These are phyloP conservation scores for Fraxinus sp. DNA, from an alignment of 305 asterid genomes.

Conservation along the genomic window DNA sequence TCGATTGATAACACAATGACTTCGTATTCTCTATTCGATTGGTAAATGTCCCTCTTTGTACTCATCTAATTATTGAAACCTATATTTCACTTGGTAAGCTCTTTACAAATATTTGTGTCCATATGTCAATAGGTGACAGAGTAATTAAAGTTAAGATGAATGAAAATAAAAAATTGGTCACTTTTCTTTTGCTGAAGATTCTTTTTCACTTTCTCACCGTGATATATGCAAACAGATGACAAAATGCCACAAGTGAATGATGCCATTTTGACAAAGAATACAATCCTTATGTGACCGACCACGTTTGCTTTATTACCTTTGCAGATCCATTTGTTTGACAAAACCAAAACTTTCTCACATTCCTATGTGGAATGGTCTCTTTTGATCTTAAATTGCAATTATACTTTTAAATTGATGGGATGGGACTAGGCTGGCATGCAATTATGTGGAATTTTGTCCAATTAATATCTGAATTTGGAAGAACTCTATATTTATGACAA, in stretches of 20 bases:
- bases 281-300: not conserved
- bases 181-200: not conserved
- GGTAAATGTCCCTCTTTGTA: not conserved
- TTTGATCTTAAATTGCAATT: not conserved
- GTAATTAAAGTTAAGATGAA: not conserved
- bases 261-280: constrained; percentile 6
- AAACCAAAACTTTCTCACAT: not conserved
- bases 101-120: not conserved
- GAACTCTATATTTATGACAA: not conserved
- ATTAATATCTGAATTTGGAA: not conserved
- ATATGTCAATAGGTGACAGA: not conserved
- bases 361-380: not conserved
- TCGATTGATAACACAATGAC: not conserved
- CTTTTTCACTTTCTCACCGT: not conserved
- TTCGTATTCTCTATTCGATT: not conserved
- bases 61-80: not conserved
- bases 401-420: not conserved
- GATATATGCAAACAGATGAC: constrained; percentile 9
- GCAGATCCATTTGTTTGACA: not conserved
- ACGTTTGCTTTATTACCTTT: not conserved
- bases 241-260: constrained; percentile 15
- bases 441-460: not conserved
- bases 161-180: not conserved
- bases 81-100: not conserved
- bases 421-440: not conserved